Conservation (phyloP, 139 green algal species). For the Coccomyxa sp. region DNA sequence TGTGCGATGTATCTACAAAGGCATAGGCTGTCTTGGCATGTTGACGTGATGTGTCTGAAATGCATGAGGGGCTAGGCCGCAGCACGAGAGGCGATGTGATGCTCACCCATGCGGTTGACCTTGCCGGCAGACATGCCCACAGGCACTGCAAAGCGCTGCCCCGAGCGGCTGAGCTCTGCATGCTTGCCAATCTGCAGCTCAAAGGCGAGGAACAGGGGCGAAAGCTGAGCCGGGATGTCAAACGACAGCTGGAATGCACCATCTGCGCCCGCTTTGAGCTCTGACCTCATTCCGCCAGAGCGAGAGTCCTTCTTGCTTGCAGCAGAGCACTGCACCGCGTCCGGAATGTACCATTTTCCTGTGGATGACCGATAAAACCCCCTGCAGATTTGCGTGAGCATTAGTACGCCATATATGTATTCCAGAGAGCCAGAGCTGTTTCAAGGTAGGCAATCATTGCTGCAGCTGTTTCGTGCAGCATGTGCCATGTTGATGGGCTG, state of each 20-base stretch:
- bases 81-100: slow-evolving; percentile 22
- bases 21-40: background rate
- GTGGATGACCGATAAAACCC: slow-evolving; percentile 19
- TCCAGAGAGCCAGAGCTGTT: too few species aligned
- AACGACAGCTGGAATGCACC: slow-evolving; percentile 2
- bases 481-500: too few species aligned
- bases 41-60: background rate
- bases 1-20: too few species aligned
- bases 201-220: slow-evolving; percentile 28
- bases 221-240: slow-evolving; percentile 7
- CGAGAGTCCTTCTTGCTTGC: background rate
- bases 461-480: too few species aligned
- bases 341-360: slow-evolving; percentile 21
- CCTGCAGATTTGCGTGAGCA: slow-evolving; percentile 3
- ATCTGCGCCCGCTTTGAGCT: background rate
- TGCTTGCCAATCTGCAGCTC: background rate
- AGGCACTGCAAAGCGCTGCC: slow-evolving; percentile 29
- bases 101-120: background rate
- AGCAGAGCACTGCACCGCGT: background rate
- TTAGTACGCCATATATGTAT: too few species aligned
- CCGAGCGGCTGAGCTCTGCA: background rate
- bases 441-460: too few species aligned
- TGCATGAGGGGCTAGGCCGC: background rate
- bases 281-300: slow-evolving; percentile 6
- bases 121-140: slow-evolving; percentile 30